Evolutionary conservation across 1,284 basidiomycete genomes (phyloP).

Genomic region (Rhodotorula sp.): DNA sequence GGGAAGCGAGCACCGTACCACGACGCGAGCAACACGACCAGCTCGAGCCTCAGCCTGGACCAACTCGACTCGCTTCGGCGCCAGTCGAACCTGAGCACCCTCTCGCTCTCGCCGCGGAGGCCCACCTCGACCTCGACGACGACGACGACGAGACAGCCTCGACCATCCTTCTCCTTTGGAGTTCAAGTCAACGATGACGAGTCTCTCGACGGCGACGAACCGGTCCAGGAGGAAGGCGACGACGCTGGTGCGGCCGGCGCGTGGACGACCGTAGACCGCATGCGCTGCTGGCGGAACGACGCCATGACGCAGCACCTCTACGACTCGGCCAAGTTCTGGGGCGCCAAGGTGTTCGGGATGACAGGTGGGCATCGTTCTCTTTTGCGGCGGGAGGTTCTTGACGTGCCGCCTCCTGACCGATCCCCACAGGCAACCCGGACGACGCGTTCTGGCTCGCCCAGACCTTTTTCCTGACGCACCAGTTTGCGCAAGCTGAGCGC

Average conservation of each 20-base stretch:
- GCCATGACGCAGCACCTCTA: constrained; percentile 97
- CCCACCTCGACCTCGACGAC: constrained; percentile 13
- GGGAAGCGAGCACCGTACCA: neutral
- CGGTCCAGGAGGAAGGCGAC: constrained; percentile 56
- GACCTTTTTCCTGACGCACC: constrained; percentile 90
- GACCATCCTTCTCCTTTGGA: neutral
- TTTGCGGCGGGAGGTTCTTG: neutral
- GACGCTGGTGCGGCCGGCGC: constrained; percentile 13
- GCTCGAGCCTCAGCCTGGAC: constrained; percentile 21
- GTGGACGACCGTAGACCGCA: constrained; percentile 87
- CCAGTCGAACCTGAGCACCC: constrained; percentile 30
- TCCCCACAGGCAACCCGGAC: constrained; percentile 72
- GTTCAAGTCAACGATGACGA: constrained; percentile 46
- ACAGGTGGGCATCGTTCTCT: constrained; percentile 67
- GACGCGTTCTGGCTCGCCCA: constrained; percentile 99
- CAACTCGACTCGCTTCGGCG: constrained; percentile 28
- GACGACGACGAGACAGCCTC: neutral
- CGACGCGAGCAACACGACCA: constrained; percentile 2
- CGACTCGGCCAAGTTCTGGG: constrained; percentile 97
- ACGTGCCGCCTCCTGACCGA: neutral
- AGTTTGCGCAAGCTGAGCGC: constrained; percentile 90
- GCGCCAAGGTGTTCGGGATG: constrained; percentile 90
- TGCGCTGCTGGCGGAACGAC: constrained; percentile 95
- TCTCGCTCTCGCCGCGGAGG: constrained; percentile 36
- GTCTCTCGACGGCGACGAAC: constrained; percentile 53